Evolutionary conservation across 2,329 filamentous ascomycete species (phyloP), one percentile per base, ranked within the genome.

Genomic region (Polytolypa hystricis): DNA sequence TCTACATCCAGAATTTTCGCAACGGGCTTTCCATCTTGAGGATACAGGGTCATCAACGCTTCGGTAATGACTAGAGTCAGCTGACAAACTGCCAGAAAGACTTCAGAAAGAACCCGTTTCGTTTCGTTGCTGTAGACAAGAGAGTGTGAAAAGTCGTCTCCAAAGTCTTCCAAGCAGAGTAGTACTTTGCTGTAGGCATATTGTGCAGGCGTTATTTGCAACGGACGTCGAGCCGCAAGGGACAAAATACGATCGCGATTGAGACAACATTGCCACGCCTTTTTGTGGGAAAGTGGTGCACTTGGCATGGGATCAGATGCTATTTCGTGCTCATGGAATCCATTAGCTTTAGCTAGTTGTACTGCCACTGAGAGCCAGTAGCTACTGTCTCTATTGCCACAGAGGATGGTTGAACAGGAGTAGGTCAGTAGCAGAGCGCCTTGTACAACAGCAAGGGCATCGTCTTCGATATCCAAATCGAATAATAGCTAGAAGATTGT

Each of bases 261-360:
- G 28, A 73, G 56, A 40, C 69, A 71, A 40, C 66, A 69, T 69
- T 70, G 73, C 69, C 69, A 73, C 5, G 73, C 50, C 2, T 68
- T 57, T 49, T 71, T 73, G 19, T 66, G 57, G 5, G 60, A 53
- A 46, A 56, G 42, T n/a, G n/a, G n/a, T n/a, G n/a, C n/a, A n/a
- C n/a, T n/a, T 52, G 58, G 44, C 4, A 54, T 51, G 0, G 55
- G 49, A 36, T 66, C 66, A 20, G 62, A 59, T 30, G 67, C 60
- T 1, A 61, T 63, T 32, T 67, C 62, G 15, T 64, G 62, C 15
- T 57, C 60, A 34, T 68, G 62, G 0, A 62, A 64, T 26, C 66
- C 63, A 11, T 64, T 61, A 14, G 58, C 57, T 39, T 63, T 65
- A 1, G 69, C 67, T 37, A 68, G 66, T 45, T 70, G 63, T 32